These are phyloP conservation scores for Pseudogymnoascus sp. DNA, from an alignment of 2,329 filamentous ascomycete genomes.

Conservation along the genomic window DNA sequence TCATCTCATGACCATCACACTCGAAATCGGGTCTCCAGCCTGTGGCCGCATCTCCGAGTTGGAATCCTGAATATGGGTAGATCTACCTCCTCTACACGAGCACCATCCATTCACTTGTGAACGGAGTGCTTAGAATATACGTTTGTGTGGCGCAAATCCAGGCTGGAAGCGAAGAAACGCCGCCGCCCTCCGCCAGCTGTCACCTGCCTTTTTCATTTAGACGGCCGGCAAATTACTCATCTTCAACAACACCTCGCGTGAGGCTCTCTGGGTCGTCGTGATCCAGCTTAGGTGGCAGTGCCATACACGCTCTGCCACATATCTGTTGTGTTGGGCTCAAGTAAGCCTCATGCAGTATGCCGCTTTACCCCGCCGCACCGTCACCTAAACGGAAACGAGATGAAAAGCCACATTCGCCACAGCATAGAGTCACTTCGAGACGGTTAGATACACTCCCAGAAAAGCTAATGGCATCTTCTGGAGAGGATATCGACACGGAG, in stretches of 20 bases:
- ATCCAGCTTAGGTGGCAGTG: not conserved
- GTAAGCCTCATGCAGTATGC: slow-evolving; percentile 6
- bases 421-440: not conserved
- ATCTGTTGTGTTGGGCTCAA: not conserved
- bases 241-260: slow-evolving; percentile 3
- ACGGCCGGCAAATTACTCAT: not conserved
- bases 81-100: not conserved
- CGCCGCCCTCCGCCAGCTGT: not conserved
- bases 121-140: not conserved
- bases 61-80: not conserved
- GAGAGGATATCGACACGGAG: not conserved
- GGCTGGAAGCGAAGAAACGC: not conserved
- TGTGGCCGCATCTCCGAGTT: not conserved
- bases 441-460: not conserved
- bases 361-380: slow-evolving; percentile 4
- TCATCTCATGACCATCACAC: slow-evolving; percentile 3
- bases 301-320: not conserved
- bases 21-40: not conserved
- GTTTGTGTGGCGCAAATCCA: not conserved
- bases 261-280: not conserved
- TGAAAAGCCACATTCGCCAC: slow-evolving; percentile 6
- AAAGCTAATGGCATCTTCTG: not conserved
- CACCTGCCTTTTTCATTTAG: slow-evolving; percentile 7
- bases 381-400: slow-evolving; percentile 7
- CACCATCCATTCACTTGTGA: not conserved